Percentiles rank a stretch among this genome's conserved stretches.
Conservation (phyloP, 441 rosid genomes). For the Eutrema salsugineum region DNA sequence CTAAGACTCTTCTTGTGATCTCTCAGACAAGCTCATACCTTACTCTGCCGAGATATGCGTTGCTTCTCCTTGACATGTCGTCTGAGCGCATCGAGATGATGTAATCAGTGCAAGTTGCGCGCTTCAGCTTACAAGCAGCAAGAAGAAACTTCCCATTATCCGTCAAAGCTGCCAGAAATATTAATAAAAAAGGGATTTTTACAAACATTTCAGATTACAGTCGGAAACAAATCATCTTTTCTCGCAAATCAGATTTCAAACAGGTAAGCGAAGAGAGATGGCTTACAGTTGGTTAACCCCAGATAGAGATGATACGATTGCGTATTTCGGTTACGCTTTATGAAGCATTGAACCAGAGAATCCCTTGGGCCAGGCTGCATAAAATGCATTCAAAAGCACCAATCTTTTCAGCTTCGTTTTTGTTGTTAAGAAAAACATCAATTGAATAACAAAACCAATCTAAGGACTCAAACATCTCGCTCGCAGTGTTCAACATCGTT, state of each 20-base stretch:
- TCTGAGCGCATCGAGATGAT: conserved; percentile 41
- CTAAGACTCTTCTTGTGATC: not conserved
- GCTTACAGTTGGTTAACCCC: conserved; percentile 52
- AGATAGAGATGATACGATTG: conserved; percentile 65
- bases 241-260: not conserved
- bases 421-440: not conserved
- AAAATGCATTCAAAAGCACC: not conserved
- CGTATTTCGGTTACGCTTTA: conserved; percentile 51
- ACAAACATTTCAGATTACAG: not conserved
- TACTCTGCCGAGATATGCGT: conserved; percentile 55
- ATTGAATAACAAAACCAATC: not conserved
- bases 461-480: not conserved
- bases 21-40: conserved; percentile 33
- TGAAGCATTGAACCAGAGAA: conserved; percentile 66
- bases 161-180: conserved; percentile 37
- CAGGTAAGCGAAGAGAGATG: not conserved
- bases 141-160: conserved; percentile 73
- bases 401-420: not conserved
- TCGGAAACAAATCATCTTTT: not conserved
- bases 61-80: conserved; percentile 48
- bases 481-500: not conserved
- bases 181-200: not conserved
- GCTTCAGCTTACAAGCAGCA: conserved; percentile 60
- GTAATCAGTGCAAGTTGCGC: conserved; percentile 64
- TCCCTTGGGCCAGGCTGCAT: conserved; percentile 92